Conservation (phyloP, 2,329 filamentous ascomycete genomes). For the Aspergillus pseudoviridinutans region DNA sequence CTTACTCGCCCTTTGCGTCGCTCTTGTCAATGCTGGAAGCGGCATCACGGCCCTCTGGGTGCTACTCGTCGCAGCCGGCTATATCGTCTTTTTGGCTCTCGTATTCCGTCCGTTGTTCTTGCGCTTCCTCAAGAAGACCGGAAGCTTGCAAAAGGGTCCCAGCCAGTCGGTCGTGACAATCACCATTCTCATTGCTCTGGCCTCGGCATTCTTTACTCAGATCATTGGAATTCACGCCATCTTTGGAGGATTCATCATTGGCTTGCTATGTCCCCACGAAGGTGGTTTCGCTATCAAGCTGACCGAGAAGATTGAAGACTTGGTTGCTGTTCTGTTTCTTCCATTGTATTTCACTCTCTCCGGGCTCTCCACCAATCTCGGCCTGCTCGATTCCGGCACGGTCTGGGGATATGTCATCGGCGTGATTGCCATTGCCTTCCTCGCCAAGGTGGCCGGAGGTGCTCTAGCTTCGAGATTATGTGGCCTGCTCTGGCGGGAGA, state of each 20-base stretch:
- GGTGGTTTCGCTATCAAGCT: slow-evolving; percentile 86
- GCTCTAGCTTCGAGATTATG: slow-evolving; percentile 71
- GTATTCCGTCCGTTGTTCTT: slow-evolving; percentile 70
- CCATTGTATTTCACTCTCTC: slow-evolving; percentile 93
- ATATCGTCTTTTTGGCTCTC: slow-evolving; percentile 70
- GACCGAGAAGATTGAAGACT: slow-evolving; percentile 90
- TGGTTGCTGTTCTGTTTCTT: slow-evolving; percentile 77
- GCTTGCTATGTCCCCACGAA: slow-evolving; percentile 84
- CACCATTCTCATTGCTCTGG: slow-evolving; percentile 73
- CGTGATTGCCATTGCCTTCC: slow-evolving; percentile 75
- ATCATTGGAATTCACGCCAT: slow-evolving; percentile 93
- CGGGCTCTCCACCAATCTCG: slow-evolving; percentile 81
- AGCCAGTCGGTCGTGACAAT: slow-evolving; percentile 79
- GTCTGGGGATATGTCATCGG: slow-evolving; percentile 89
- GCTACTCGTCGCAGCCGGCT: slow-evolving; percentile 70
- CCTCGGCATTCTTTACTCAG: slow-evolving; percentile 80
- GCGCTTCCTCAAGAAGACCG: slow-evolving; percentile 67
- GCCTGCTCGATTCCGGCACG: slow-evolving; percentile 73
- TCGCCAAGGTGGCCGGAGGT: slow-evolving; percentile 79
- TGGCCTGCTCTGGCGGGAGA: slow-evolving; percentile 85
- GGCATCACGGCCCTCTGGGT: slow-evolving; percentile 84
- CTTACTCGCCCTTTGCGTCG: slow-evolving; percentile 85
- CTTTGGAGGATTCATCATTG: slow-evolving; percentile 87
- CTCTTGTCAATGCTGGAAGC: slow-evolving; percentile 80
- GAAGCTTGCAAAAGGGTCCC: slow-evolving; percentile 81